Percentiles rank a stretch among this genome's conserved stretches.
phyloP scores from a whole-genome alignment of 2,329 filamentous ascomycete genomes.

The Xylariomycetidae sp. region DNA sequence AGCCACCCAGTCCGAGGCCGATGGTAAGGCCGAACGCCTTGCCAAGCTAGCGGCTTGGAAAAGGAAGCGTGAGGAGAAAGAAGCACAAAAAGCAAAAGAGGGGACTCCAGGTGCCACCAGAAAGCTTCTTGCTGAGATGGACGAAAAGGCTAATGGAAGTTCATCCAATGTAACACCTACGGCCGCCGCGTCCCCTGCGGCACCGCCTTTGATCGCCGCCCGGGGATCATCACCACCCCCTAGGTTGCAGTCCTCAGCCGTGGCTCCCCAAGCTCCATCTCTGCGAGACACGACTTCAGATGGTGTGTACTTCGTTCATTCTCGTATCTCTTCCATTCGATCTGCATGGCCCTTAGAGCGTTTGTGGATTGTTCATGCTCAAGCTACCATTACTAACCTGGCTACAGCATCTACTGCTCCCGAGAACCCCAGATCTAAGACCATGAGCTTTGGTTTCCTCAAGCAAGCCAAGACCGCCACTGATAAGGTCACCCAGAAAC shows the following conservation, averaged over 20 bases:
- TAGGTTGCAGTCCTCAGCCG: slow-evolving; percentile 50
- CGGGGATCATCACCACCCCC: slow-evolving; percentile 72
- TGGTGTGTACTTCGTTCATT: too few relatives aligned
- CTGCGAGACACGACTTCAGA: too few relatives aligned
- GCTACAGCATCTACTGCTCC: slow-evolving; percentile 44
- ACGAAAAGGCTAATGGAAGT: slow-evolving; percentile 57
- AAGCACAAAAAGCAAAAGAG: slow-evolving; percentile 68
- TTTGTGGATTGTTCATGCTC: slow-evolving; percentile 20
- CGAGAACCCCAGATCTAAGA: slow-evolving; percentile 66
- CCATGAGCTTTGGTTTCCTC: slow-evolving; percentile 79
- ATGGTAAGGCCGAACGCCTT: slow-evolving; percentile 74
- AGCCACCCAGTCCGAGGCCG: slow-evolving; percentile 58
- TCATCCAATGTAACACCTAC: slow-evolving; percentile 37
- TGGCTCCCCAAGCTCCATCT: too few relatives aligned
- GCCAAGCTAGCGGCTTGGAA: slow-evolving; percentile 90
- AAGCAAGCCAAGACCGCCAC: slow-evolving; percentile 61
- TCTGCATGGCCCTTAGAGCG: slow-evolving; percentile 32
- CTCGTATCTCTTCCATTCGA: slow-evolving; percentile 37
- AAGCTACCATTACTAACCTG: neutral
- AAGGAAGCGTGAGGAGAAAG: slow-evolving; percentile 76
- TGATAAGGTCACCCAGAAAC: slow-evolving; percentile 65
- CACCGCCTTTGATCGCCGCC: slow-evolving; percentile 71
- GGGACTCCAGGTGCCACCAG: slow-evolving; percentile 60
- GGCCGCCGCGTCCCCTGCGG: slow-evolving; percentile 39
- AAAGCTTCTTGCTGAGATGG: slow-evolving; percentile 68